Conservation (phyloP, 768 basidiomycete genomes). For the Podaxis sp. region DNA sequence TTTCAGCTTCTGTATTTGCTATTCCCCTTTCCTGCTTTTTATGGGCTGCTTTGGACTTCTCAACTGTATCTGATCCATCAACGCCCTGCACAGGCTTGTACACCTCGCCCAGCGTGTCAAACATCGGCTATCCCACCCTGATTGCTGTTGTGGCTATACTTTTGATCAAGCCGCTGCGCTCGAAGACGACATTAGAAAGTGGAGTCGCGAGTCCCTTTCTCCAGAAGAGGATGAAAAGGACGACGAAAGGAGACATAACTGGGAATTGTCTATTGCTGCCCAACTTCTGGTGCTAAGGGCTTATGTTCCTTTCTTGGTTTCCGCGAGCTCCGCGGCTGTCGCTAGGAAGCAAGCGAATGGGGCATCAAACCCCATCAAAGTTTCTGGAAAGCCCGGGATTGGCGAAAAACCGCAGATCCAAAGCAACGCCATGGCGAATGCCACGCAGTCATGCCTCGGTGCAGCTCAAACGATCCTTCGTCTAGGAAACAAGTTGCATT, state of each 20-base stretch:
- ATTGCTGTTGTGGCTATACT: slow-evolving; percentile 44
- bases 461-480: slow-evolving; percentile 67
- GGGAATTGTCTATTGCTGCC: slow-evolving; percentile 56
- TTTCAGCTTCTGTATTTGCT: neutral
- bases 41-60: neutral
- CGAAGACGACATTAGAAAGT: slow-evolving; percentile 55
- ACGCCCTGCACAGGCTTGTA: slow-evolving; percentile 42
- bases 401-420: slow-evolving; percentile 33
- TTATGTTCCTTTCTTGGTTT: slow-evolving; percentile 62
- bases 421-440: slow-evolving; percentile 27
- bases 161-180: slow-evolving; percentile 61
- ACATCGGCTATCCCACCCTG: slow-evolving; percentile 41
- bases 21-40: neutral
- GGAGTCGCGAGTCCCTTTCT: slow-evolving; percentile 48
- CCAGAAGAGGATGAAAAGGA: slow-evolving; percentile 42
- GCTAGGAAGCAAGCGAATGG: slow-evolving; percentile 2
- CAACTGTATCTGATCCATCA: neutral
- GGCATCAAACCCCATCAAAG: neutral
- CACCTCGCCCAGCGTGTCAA: slow-evolving; percentile 63
- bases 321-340: slow-evolving; percentile 1
- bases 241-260: slow-evolving; percentile 8
- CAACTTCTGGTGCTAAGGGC: slow-evolving; percentile 60
- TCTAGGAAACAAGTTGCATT: slow-evolving; percentile 33
- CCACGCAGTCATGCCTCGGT: slow-evolving; percentile 54
- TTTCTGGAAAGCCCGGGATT: slow-evolving; percentile 19